phyloP scores from a whole-genome alignment of 768 basidiomycete genomes.

The Suillus ampliporus region DNA sequence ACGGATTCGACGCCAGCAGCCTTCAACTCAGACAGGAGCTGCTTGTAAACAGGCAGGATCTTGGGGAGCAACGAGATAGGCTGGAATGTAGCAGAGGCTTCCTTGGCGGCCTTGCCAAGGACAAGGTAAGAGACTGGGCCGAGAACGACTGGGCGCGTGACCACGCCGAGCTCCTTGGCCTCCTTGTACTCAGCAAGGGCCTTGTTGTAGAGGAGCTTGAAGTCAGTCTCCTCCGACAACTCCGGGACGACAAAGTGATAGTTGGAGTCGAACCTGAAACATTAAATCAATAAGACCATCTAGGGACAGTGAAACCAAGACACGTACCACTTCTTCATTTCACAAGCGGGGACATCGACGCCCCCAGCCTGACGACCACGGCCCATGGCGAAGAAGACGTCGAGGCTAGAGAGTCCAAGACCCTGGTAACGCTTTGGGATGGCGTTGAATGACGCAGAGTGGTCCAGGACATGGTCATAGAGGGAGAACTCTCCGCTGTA shows the following conservation, averaged over 20 bases:
- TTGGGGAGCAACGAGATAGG: slow-evolving; percentile 90
- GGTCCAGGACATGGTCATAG: slow-evolving; percentile 98
- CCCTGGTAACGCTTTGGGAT: slow-evolving; percentile 94
- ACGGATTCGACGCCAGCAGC: slow-evolving; percentile 92
- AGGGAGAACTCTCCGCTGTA: slow-evolving; percentile 96
- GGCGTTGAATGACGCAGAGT: slow-evolving; percentile 94
- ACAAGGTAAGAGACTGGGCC: slow-evolving; percentile 96
- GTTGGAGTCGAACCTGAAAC: slow-evolving; percentile 92
- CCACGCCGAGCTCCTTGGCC: slow-evolving; percentile 87
- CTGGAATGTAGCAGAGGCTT: slow-evolving; percentile 82
- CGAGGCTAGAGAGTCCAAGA: slow-evolving; percentile 84
- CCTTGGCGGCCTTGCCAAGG: slow-evolving; percentile 90
- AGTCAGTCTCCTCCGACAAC: slow-evolving; percentile 86
- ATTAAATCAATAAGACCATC: slow-evolving; percentile 10
- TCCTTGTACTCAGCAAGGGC: slow-evolving; percentile 92
- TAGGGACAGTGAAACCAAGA: not conserved
- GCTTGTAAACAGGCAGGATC: slow-evolving; percentile 89
- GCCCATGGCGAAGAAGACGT: slow-evolving; percentile 99
- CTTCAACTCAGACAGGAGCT: slow-evolving; percentile 90
- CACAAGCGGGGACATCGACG: slow-evolving; percentile 95
- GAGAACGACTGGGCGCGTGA: slow-evolving; percentile 93
- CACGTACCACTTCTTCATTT: slow-evolving; percentile 99
- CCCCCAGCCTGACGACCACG: slow-evolving; percentile 94
- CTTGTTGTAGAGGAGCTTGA: slow-evolving; percentile 97
- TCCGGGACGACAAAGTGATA: slow-evolving; percentile 99